phyloP scores from a whole-genome alignment of 139 green algal species.

The Picochlorum sp. region DNA sequence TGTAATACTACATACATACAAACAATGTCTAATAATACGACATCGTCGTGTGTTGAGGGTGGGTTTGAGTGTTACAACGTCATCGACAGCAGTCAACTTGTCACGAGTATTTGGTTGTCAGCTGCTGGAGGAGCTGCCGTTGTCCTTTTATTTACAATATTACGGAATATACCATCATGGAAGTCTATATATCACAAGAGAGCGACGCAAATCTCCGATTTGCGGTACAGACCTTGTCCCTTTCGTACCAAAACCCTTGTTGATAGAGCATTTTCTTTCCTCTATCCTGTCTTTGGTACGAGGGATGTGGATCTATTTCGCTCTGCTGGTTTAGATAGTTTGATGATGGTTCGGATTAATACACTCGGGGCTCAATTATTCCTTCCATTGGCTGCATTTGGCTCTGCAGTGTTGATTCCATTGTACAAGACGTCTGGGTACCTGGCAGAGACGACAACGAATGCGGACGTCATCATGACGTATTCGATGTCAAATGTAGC shows the following conservation, averaged over 20 bases:
- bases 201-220: slow-evolving; percentile 7
- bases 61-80: background rate
- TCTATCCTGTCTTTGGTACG: background rate
- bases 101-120: background rate
- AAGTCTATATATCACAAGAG: slow-evolving; percentile 3
- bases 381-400: background rate
- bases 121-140: background rate
- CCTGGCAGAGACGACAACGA: background rate
- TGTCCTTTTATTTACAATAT: background rate
- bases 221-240: background rate
- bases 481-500: background rate
- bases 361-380: background rate
- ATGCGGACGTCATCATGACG: background rate
- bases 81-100: background rate
- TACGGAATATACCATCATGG: background rate
- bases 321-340: background rate
- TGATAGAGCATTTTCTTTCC: background rate
- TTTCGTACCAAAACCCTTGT: background rate
- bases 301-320: background rate
- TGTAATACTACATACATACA: background rate
- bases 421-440: background rate
- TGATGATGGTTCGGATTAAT: slow-evolving; percentile 1
- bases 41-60: background rate
- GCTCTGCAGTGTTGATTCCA: slow-evolving; percentile 2
- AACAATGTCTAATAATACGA: background rate